Conservation (phyloP, 2,329 filamentous ascomycete genomes). For the Boeremia lycopersici region DNA sequence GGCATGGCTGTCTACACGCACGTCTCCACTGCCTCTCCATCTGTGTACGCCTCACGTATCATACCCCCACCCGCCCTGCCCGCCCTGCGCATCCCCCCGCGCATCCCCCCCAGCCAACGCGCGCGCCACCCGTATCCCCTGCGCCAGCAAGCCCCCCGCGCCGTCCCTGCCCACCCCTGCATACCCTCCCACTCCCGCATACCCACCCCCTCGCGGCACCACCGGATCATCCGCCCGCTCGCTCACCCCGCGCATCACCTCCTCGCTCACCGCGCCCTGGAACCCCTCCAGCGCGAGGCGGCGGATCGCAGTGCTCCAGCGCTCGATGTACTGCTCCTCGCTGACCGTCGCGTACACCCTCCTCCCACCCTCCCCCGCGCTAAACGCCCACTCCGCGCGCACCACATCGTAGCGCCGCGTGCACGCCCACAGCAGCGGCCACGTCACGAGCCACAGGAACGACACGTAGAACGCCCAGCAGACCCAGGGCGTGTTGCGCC, state of each 20-base stretch:
- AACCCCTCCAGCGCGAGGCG: slow-evolving; percentile 64
- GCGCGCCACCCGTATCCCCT: slow-evolving; percentile 42
- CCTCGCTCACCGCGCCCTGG: slow-evolving; percentile 61
- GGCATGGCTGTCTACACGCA: too few species aligned
- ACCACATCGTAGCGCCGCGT: slow-evolving; percentile 72
- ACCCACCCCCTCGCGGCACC: slow-evolving; percentile 33
- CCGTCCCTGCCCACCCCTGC: too few species aligned
- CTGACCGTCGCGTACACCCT: slow-evolving; percentile 58
- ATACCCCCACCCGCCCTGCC: slow-evolving; percentile 45
- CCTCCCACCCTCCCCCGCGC: slow-evolving; percentile 40
- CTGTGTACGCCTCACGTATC: slow-evolving; percentile 20
- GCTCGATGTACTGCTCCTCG: slow-evolving; percentile 64
- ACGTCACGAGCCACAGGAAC: slow-evolving; percentile 71
- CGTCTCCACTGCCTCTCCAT: background rate
- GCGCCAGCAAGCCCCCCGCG: slow-evolving; percentile 40
- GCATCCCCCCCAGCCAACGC: slow-evolving; percentile 28
- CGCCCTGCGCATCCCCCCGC: slow-evolving; percentile 22
- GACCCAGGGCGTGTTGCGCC: slow-evolving; percentile 69
- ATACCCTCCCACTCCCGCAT: too few species aligned
- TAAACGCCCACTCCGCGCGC: slow-evolving; percentile 65
- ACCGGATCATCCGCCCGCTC: slow-evolving; percentile 53
- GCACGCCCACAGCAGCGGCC: slow-evolving; percentile 71
- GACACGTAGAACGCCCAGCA: slow-evolving; percentile 69
- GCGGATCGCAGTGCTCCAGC: slow-evolving; percentile 66
- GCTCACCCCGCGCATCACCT: slow-evolving; percentile 37